Conservation (phyloP, 495 filamentous ascomycete genomes). For the Aspergillus heteromorphus region DNA sequence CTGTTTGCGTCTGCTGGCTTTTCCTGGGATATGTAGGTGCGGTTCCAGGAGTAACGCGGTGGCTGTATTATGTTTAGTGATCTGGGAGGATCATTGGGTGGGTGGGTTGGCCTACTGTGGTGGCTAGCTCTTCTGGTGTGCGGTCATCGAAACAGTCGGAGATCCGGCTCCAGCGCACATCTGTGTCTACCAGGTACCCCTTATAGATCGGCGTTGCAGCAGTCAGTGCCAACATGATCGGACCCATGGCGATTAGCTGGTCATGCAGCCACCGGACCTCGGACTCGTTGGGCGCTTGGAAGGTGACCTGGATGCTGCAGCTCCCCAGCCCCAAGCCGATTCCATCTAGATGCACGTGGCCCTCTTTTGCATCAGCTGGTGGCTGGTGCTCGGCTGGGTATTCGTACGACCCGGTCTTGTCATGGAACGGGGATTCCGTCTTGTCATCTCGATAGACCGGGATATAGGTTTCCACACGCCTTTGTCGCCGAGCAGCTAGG, state of each 20-base stretch:
- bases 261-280: slow-evolving; percentile 86
- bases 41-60: slow-evolving; percentile 73
- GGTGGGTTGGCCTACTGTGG: slow-evolving; percentile 66
- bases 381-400: not conserved
- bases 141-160: slow-evolving; percentile 79
- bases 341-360: slow-evolving; percentile 86
- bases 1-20: slow-evolving; percentile 46
- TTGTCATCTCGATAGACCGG: not conserved
- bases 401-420: not conserved
- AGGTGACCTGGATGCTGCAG: slow-evolving; percentile 88
- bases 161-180: slow-evolving; percentile 90
- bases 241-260: slow-evolving; percentile 80
- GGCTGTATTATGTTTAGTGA: slow-evolving; percentile 38
- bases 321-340: slow-evolving; percentile 93
- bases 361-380: slow-evolving; percentile 28
- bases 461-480: not conserved
- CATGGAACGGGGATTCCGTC: not conserved
- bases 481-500: not conserved
- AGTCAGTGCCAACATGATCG: slow-evolving; percentile 82
- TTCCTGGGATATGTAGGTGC: slow-evolving; percentile 84
- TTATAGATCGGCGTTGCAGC: slow-evolving; percentile 90
- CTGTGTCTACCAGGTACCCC: slow-evolving; percentile 83
- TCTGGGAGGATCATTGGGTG: slow-evolving; percentile 69
- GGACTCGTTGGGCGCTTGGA: slow-evolving; percentile 84
- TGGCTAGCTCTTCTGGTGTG: slow-evolving; percentile 66